phyloP scores from a whole-genome alignment of 2,329 filamentous ascomycete species.

The Fusarium sp. region DNA sequence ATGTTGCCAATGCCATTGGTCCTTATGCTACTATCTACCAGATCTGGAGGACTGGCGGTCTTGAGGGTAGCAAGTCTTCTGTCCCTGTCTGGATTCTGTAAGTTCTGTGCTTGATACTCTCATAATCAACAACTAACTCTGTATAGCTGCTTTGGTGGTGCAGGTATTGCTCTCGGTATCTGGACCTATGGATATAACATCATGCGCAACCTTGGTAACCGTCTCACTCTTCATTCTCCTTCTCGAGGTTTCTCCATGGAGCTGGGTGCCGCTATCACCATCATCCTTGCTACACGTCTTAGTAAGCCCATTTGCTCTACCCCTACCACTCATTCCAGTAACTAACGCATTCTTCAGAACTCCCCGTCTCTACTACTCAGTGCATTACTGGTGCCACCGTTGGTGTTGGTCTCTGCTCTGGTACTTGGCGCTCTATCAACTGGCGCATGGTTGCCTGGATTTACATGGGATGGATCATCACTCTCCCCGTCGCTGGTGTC shows the following conservation, averaged over 20 bases:
- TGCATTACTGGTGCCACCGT: conserved; percentile 72
- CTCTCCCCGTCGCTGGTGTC: conserved; percentile 66
- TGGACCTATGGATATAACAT: conserved; percentile 74
- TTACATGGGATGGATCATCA: conserved; percentile 70
- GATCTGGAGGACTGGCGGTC: conserved; percentile 63
- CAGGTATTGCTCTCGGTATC: conserved; percentile 64
- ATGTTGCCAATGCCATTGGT: conserved; percentile 71
- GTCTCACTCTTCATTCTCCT: conserved; percentile 70
- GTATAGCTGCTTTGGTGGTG: conserved; percentile 58
- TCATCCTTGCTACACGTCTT: conserved; percentile 72
- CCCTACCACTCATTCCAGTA: fast-evolving
- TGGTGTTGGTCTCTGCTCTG: conserved; percentile 70
- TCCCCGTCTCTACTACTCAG: conserved; percentile 73
- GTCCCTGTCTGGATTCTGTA: conserved; percentile 70
- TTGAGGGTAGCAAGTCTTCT: conserved; percentile 56
- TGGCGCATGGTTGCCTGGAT: conserved; percentile 72
- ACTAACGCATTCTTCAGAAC: conserved; percentile 47
- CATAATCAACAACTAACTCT: neutral
- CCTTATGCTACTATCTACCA: conserved; percentile 72
- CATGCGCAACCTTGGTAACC: conserved; percentile 71
- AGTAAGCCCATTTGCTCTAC: conserved; percentile 44
- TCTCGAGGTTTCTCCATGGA: conserved; percentile 70
- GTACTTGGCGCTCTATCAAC: conserved; percentile 68
- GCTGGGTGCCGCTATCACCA: conserved; percentile 67
- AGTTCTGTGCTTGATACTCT: neutral